Base-by-base conservation (phyloP, 2,329 filamentous ascomycete species). In the Simplicillium aogashimaense region DNA sequence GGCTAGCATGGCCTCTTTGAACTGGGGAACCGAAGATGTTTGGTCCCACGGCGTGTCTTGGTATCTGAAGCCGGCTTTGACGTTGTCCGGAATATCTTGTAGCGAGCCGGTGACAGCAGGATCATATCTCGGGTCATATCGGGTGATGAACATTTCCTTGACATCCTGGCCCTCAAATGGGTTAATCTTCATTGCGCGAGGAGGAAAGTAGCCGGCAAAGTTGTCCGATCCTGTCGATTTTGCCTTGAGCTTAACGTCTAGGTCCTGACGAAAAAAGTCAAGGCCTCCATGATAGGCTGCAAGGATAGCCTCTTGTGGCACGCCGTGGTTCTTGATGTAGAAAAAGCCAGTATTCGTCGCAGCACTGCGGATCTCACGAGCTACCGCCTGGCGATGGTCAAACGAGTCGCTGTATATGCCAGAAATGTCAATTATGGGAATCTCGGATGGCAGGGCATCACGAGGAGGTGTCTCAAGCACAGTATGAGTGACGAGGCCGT, bases 11-110 rank as follows among this genome's bases (percentile, higher is more conserved):
- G 66, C 63, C 0, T 62, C 46, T 45, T 70, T 69, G 55, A 78
- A 75, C 5, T 53, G 50, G 10, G 67, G 66, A 1, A 74, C 44
- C 43, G 73, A 65, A 2, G 53, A 49, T 1, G 70, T 75, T 11
- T 59, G 61, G 33, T 69, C 60, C 72, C 73, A 78, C 13, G 73
- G 62, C 34, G 70, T 73, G 3, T 72, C 63, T 44, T 76, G 70
- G 3, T 59, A 60, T 2, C 63, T 55, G 4, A 75, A 58, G 46
- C 58, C 63, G 5, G 51, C 48, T 17, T 57, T 60, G 7, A 69
- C 61, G 4, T 70, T 57, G 1, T 57, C 53, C 0, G 72, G 69
- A 2, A 76, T 55, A 5, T 57, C 52, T 4, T 57, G 54, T 2
- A 67, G 47, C 30, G 66, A 54, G 11, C 31, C 7, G 34, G 58